These are phyloP conservation scores for Penicillium pulvis DNA, from an alignment of 495 filamentous ascomycete genomes.

Conservation along the genomic window DNA sequence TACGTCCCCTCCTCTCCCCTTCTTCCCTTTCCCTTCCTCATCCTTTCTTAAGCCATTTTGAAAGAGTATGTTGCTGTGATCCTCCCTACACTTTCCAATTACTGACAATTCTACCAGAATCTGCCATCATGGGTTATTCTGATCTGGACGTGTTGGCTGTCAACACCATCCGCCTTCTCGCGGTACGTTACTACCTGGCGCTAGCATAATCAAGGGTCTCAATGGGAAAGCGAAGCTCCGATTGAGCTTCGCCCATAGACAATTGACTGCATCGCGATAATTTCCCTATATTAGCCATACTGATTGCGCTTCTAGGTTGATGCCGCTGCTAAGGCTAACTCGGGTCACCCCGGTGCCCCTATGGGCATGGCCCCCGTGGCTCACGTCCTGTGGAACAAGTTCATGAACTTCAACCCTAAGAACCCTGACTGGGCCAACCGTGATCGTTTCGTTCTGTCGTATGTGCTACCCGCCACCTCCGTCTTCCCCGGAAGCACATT, in stretches of 20 bases:
- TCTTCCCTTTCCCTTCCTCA: conserved; percentile 25
- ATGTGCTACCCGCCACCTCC: conserved; percentile 47
- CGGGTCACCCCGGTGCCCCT: conserved; percentile 96
- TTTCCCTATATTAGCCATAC: conserved; percentile 16
- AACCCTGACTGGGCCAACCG: conserved; percentile 96
- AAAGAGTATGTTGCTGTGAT: conserved; percentile 11
- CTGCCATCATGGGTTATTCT: conserved; percentile 81
- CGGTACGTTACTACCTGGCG: conserved; percentile 56
- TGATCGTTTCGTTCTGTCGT: conserved; percentile 99
- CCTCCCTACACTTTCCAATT: conserved; percentile 19
- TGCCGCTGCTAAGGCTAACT: conserved; percentile 95
- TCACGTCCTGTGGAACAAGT: conserved; percentile 98
- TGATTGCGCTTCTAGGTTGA: conserved; percentile 67
- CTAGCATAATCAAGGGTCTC: conserved; percentile 8
- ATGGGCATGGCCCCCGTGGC: conserved; percentile 99
- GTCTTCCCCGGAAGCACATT: not conserved
- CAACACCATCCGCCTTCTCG: conserved; percentile 96
- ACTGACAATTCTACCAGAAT: conserved; percentile 30
- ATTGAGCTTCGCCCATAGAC: not conserved
- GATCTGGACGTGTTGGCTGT: conserved; percentile 86
- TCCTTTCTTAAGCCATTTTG: conserved; percentile 21
- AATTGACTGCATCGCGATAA: not conserved
- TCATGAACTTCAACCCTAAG: conserved; percentile 99
- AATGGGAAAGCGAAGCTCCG: conserved; percentile 3
- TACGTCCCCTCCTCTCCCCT: conserved; percentile 31